A percentile compares a stretch with the other conserved stretches of the same genome.
Evolutionary conservation across 768 basidiomycete genomes (phyloP).

Genomic region (Thelephora aurantiotincta): DNA sequence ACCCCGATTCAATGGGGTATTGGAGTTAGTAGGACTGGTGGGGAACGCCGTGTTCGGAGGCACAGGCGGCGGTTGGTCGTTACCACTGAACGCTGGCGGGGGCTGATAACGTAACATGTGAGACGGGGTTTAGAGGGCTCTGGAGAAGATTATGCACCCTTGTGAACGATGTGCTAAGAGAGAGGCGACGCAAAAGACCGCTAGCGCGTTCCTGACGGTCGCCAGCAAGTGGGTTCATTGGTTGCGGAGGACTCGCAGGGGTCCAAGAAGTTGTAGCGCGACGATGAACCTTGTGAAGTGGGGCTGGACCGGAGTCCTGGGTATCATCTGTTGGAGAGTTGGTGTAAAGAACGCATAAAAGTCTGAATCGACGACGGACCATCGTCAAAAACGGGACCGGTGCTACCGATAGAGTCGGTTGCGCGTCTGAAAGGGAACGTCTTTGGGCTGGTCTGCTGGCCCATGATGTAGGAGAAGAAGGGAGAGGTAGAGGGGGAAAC

Average conservation of each 20-base stretch:
- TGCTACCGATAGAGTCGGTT: not conserved
- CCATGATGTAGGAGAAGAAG: constrained; percentile 56
- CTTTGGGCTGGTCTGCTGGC: constrained; percentile 24
- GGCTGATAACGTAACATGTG: not conserved
- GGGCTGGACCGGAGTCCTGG: constrained; percentile 22
- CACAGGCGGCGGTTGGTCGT: constrained; percentile 1
- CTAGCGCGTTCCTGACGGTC: constrained; percentile 49
- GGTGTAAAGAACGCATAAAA: not conserved
- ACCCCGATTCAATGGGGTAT: constrained; percentile 47
- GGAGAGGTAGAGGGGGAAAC: constrained; percentile 53
- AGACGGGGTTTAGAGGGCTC: constrained; percentile 13
- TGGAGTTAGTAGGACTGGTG: constrained; percentile 17
- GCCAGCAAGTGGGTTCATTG: constrained; percentile 30
- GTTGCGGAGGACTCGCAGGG: constrained; percentile 22
- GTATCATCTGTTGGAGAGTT: constrained; percentile 23
- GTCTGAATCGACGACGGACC: constrained; percentile 1
- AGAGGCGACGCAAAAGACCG: constrained; percentile 62
- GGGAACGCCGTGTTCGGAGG: constrained; percentile 3
- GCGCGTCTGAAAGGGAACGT: constrained; percentile 45
- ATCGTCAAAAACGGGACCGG: not conserved
- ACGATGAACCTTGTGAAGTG: constrained; percentile 28
- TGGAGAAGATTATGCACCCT: constrained; percentile 25
- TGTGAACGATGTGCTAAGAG: constrained; percentile 42
- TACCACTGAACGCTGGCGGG: constrained; percentile 9
- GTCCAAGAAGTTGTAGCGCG: constrained; percentile 42